These are phyloP conservation scores for Lachancea sp. DNA, from an alignment of 805 yeast species.

Conservation along the genomic window DNA sequence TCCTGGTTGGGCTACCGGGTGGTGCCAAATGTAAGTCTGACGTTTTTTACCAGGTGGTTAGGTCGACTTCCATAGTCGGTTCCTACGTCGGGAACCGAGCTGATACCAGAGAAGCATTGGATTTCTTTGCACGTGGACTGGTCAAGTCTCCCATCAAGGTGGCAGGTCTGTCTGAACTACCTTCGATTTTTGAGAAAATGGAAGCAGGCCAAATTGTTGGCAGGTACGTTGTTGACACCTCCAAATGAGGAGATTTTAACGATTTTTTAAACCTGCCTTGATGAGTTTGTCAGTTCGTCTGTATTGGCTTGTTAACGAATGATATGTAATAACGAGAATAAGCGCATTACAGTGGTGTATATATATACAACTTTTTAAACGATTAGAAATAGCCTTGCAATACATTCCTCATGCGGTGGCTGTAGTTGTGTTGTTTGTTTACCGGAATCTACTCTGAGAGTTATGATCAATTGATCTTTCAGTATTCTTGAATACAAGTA, in stretches of 20 bases:
- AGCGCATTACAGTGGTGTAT: too few species aligned
- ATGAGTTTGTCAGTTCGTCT: too few species aligned
- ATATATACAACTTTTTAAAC: too few species aligned
- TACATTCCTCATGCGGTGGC: too few species aligned
- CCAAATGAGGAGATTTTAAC: constrained; percentile 36
- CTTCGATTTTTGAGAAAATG: constrained; percentile 68
- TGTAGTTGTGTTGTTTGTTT: too few species aligned
- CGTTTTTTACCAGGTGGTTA: constrained; percentile 46
- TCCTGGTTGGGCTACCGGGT: constrained; percentile 55
- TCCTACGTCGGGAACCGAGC: constrained; percentile 49
- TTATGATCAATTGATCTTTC: too few species aligned
- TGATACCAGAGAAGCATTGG: constrained; percentile 58
- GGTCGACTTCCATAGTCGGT: constrained; percentile 42
- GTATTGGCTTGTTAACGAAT: too few species aligned
- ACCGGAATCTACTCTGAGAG: too few species aligned
- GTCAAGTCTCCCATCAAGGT: constrained; percentile 68
- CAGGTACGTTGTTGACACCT: constrained; percentile 78
- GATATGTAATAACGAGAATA: too few species aligned
- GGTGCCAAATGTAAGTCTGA: constrained; percentile 42
- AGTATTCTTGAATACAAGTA: too few species aligned
- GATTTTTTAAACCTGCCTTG: too few species aligned
- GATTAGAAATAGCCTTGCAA: too few species aligned
- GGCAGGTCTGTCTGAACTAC: constrained; percentile 67
- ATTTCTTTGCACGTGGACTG: constrained; percentile 65
- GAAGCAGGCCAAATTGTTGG: constrained; percentile 80